phyloP scores from a whole-genome alignment of 805 yeast species.

The Wickerhamomyces alni region DNA sequence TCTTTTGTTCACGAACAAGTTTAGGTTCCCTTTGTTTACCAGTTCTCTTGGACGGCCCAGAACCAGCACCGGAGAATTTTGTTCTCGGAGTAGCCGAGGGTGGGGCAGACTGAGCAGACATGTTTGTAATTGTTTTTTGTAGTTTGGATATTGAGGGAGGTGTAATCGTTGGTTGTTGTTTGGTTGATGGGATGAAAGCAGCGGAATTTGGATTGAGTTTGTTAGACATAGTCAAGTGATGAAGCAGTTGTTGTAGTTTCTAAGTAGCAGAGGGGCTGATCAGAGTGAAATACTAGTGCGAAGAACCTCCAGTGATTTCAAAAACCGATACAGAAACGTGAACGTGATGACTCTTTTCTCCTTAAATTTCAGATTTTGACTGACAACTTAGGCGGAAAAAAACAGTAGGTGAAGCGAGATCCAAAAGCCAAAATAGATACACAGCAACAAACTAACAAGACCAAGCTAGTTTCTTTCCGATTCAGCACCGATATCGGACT shows the following conservation, averaged over 20 bases:
- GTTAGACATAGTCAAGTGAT: slow-evolving; percentile 7
- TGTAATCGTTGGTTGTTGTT: neutral
- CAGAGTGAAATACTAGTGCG: neutral
- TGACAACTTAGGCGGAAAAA: too few species aligned
- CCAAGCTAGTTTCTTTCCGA: neutral
- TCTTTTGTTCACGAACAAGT: neutral
- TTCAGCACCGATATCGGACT: neutral
- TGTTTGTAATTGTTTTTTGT: slow-evolving; percentile 5
- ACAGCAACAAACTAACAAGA: neutral
- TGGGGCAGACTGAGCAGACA: slow-evolving; percentile 17
- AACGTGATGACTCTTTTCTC: neutral
- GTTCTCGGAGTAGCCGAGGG: slow-evolving; percentile 4
- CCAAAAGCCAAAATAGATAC: neutral
- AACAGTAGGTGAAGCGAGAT: too few species aligned
- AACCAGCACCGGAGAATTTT: neutral
- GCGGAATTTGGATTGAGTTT: slow-evolving; percentile 18
- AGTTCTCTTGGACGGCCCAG: neutral
- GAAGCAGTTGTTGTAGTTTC: neutral
- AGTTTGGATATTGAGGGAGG: neutral
- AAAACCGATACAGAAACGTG: neutral
- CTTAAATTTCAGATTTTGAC: neutral
- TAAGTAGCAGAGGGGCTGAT: neutral
- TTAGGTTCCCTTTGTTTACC: slow-evolving; percentile 8
- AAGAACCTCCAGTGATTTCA: neutral
- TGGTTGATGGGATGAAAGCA: slow-evolving; percentile 14